A percentile compares a stretch with the other conserved stretches of the same genome.
These are phyloP conservation scores for Huntiella savannae DNA, from an alignment of 2,329 filamentous ascomycete genomes.

Conservation along the genomic window DNA sequence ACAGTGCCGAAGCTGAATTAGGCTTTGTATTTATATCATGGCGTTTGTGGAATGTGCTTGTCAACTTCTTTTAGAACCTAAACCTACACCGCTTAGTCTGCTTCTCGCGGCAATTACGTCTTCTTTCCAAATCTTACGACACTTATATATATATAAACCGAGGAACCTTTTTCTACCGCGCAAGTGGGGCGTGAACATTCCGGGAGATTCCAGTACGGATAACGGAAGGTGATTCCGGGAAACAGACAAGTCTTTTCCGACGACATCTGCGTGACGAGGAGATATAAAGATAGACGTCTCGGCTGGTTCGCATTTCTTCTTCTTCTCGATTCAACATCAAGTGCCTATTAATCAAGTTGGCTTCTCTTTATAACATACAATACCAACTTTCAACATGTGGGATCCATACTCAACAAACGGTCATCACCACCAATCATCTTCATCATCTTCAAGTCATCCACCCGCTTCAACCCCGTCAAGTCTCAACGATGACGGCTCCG, in stretches of 20 bases:
- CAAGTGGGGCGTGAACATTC: no score
- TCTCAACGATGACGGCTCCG: background rate
- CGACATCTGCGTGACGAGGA: background rate
- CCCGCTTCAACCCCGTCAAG: background rate
- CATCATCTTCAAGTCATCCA: background rate
- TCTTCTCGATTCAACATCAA: conserved; percentile 3
- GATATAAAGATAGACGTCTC: background rate
- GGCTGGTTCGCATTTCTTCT: background rate
- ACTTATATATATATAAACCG: no score
- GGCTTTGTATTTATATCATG: no score
- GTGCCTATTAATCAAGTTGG: background rate
- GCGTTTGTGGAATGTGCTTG: no score
- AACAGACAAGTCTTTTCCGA: background rate
- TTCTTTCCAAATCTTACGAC: no score
- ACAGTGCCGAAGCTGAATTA: no score
- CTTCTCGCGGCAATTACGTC: no score
- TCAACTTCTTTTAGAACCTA: no score
- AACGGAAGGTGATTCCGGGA: background rate
- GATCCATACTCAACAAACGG: conserved; percentile 9
- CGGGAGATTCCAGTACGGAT: no score
- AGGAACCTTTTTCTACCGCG: no score
- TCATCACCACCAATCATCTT: background rate
- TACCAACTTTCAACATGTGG: conserved; percentile 6
- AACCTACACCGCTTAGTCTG: no score
- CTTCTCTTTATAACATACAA: background rate